phyloP scores from a whole-genome alignment of 495 filamentous ascomycete species.

The Ramalina intermedia region DNA sequence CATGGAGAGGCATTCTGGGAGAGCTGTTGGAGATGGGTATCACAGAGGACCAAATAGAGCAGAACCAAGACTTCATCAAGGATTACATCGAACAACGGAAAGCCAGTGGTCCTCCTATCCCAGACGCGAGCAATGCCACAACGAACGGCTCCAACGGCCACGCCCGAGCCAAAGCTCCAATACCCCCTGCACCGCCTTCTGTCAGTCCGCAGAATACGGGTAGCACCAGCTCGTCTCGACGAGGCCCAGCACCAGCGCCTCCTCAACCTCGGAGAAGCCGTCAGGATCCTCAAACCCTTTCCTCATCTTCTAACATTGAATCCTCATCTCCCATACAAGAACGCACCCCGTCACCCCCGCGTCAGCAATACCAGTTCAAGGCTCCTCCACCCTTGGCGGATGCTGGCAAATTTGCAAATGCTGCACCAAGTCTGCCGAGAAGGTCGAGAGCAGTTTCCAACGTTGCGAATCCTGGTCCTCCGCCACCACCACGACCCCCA shows the following conservation, averaged over 20 bases:
- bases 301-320: slow-evolving; percentile 39
- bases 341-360: slow-evolving; percentile 33
- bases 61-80: slow-evolving; percentile 92
- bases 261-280: slow-evolving; percentile 60
- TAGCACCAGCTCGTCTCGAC: slow-evolving; percentile 41
- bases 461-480: slow-evolving; percentile 51
- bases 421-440: slow-evolving; percentile 33
- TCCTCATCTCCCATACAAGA: slow-evolving; percentile 24
- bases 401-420: slow-evolving; percentile 64
- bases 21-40: slow-evolving; percentile 78
- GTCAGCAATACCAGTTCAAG: slow-evolving; percentile 39
- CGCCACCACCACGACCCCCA: slow-evolving; percentile 74
- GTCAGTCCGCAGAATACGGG: slow-evolving; percentile 59
- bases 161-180: slow-evolving; percentile 36
- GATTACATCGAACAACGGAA: slow-evolving; percentile 76
- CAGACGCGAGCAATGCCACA: slow-evolving; percentile 10
- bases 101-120: slow-evolving; percentile 27
- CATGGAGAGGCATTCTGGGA: slow-evolving; percentile 69
- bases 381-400: slow-evolving; percentile 77
- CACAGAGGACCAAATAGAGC: slow-evolving; percentile 79
- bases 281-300: slow-evolving; percentile 29
- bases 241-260: slow-evolving; percentile 70
- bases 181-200: slow-evolving; percentile 41
- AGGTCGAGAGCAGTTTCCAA: slow-evolving; percentile 43
- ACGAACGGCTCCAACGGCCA: slow-evolving; percentile 18